A percentile compares a stretch with the other conserved stretches of the same genome.
Conservation (phyloP, 2,329 filamentous ascomycete genomes). For the Xylaria sp. region DNA sequence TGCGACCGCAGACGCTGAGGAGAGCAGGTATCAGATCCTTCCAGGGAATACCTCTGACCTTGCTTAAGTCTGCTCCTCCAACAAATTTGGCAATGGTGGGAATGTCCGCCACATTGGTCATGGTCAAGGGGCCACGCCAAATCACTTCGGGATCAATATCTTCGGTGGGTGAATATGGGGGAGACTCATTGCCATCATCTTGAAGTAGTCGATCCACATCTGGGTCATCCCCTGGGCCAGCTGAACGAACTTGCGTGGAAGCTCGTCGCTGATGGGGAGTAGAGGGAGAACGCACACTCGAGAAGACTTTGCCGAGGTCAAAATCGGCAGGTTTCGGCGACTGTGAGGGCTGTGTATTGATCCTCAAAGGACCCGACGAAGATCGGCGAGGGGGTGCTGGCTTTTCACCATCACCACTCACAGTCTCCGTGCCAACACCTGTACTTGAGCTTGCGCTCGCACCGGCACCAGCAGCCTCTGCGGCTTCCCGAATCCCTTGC, state of each 20-base stretch:
- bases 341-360: constrained; percentile 58
- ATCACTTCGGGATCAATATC: constrained; percentile 76
- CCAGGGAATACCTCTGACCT: constrained; percentile 67
- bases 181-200: constrained; percentile 81
- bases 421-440: constrained; percentile 19
- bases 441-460: constrained; percentile 23
- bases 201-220: constrained; percentile 91
- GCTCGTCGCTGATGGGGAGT: constrained; percentile 58
- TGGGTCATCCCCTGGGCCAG: constrained; percentile 77
- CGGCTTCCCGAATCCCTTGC: constrained; percentile 49
- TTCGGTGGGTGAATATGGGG: constrained; percentile 84
- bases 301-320: constrained; percentile 87
- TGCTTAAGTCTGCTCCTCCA: constrained; percentile 82
- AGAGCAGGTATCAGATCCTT: constrained; percentile 76
- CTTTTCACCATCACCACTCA: constrained; percentile 29
- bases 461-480: constrained; percentile 34
- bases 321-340: constrained; percentile 71
- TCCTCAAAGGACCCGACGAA: constrained; percentile 52
- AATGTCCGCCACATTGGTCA: constrained; percentile 82
- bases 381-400: constrained; percentile 40
- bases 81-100: constrained; percentile 82
- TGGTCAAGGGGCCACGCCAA: constrained; percentile 80
- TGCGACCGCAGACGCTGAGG: constrained; percentile 79
- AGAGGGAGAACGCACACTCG: constrained; percentile 80
- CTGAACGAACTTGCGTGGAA: constrained; percentile 58